A percentile compares a stretch with the other conserved stretches of the same genome.
phyloP scores from a whole-genome alignment of 2,329 filamentous ascomycete species.

The Tympanopsis confertula region DNA sequence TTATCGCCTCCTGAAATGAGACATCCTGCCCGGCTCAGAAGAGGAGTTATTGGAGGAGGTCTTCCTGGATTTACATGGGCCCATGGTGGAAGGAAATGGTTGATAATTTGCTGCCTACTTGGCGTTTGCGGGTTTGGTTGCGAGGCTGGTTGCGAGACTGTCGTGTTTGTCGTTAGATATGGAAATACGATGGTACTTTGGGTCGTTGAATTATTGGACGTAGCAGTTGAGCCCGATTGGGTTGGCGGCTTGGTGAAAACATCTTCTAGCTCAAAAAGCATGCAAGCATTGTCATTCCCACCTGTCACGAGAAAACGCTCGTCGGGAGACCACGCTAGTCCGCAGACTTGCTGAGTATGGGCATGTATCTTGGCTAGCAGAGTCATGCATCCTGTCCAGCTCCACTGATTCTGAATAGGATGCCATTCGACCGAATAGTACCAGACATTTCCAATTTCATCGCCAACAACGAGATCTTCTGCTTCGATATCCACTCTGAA shows the following conservation, averaged over 20 bases:
- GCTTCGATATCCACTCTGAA: slow-evolving; percentile 12
- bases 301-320: slow-evolving; percentile 51
- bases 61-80: slow-evolving; percentile 2
- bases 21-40: not conserved
- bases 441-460: slow-evolving; percentile 51
- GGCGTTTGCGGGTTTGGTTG: not conserved
- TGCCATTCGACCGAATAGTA: slow-evolving; percentile 55
- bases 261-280: slow-evolving; percentile 44
- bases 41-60: no score
- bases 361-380: slow-evolving; percentile 46
- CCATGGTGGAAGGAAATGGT: not conserved
- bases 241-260: slow-evolving; percentile 13
- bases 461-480: slow-evolving; percentile 52
- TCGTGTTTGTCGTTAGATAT: no score
- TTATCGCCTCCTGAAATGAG: slow-evolving; percentile 5
- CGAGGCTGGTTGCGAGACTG: not conserved
- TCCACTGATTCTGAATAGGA: not conserved
- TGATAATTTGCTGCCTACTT: slow-evolving; percentile 3
- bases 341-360: slow-evolving; percentile 56
- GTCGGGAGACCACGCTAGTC: slow-evolving; percentile 50
- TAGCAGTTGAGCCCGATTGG: not conserved
- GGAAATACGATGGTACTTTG: no score
- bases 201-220: not conserved
- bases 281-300: slow-evolving; percentile 54
- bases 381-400: slow-evolving; percentile 31